Conservation (phyloP, 2,329 filamentous ascomycete species). For the Apiospora rasikravindrae region DNA sequence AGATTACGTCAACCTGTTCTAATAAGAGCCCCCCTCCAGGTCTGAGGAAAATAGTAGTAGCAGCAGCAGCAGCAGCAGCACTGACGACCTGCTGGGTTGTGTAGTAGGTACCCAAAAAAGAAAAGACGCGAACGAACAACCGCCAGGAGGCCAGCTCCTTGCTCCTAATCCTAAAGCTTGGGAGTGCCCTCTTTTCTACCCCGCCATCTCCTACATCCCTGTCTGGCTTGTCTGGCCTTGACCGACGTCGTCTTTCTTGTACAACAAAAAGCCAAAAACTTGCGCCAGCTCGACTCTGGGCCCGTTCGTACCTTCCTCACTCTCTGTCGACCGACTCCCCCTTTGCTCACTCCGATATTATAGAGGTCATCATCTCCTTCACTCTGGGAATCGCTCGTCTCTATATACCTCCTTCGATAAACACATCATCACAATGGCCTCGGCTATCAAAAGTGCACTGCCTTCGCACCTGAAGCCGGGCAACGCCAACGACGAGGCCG, state of each 20-base stretch:
- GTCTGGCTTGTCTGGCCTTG: neutral
- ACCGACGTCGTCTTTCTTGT: conserved; percentile 13
- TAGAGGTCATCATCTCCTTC: neutral
- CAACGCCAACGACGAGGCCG: conserved; percentile 54
- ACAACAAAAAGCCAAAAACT: conserved; percentile 18
- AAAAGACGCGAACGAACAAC: conserved; percentile 1
- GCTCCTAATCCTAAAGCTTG: conserved; percentile 9
- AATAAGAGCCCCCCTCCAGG: neutral
- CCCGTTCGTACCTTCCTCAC: conserved; percentile 6
- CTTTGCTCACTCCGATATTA: neutral
- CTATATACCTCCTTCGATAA: conserved; percentile 13
- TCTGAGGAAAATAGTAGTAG: neutral
- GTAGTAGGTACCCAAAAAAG: neutral
- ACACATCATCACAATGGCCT: conserved; percentile 62
- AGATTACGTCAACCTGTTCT: conserved; percentile 19
- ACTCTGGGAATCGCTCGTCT: neutral
- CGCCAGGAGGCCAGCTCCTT: neutral
- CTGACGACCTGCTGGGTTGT: neutral
- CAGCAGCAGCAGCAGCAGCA: neutral
- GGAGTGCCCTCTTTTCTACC: conserved; percentile 18
- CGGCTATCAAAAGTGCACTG: conserved; percentile 74
- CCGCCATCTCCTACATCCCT: conserved; percentile 13
- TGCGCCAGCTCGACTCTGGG: neutral
- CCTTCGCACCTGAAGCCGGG: conserved; percentile 81
- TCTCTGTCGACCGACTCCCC: neutral